Base-by-base conservation (phyloP, 1,284 basidiomycete genomes). In the Binderoboletus segoi region DNA sequence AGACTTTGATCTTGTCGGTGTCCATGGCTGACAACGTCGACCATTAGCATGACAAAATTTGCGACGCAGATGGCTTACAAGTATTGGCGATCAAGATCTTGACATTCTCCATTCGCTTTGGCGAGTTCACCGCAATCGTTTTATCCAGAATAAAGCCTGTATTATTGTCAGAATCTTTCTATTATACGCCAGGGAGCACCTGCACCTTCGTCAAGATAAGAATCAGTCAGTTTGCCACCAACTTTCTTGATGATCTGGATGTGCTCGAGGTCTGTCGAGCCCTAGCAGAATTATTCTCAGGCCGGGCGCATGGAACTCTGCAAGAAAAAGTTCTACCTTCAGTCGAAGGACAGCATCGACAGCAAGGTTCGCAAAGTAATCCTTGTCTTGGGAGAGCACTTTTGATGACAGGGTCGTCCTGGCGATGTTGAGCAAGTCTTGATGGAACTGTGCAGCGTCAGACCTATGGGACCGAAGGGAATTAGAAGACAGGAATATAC, bases 231-330 rank as follows among this genome's bases (percentile, higher is more conserved):
- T 78, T 99, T 99, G 58, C 97, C 97, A 57, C 97, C 97, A 37
- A 94, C 92, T 78, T 98, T 98, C 82, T 99, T 99, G 81, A 99
- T 99, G 75, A 99, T 92, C 77, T 99, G 97, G 63, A 99, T 98
- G 73, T 99, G 96, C 67, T 99, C 97, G 26, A 99, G 80, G 77
- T 99, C 92, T 54, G 94, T 96, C 37, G 94, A 96, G 28, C 95
- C 95, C 89, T 93, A 63, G 15, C 35, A 30, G 21, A 20, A 51
- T 26, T 40, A 47, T 13, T 11, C 6, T 69, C 37, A 62, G 49
- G 6, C 20, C 28, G 26, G 21, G 38, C 12, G 12, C 26, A 46
- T 48, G 4, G 20, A 26, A 8, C 21, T 26, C 1, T 20, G 23
- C 3, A 21, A 13, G 3, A 33, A 46, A n/a, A n/a, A n/a, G n/a